Percentiles rank a stretch among this genome's conserved stretches.
phyloP scores from a whole-genome alignment of 495 filamentous ascomycete species.

The Astrothelium macrocarpum region DNA sequence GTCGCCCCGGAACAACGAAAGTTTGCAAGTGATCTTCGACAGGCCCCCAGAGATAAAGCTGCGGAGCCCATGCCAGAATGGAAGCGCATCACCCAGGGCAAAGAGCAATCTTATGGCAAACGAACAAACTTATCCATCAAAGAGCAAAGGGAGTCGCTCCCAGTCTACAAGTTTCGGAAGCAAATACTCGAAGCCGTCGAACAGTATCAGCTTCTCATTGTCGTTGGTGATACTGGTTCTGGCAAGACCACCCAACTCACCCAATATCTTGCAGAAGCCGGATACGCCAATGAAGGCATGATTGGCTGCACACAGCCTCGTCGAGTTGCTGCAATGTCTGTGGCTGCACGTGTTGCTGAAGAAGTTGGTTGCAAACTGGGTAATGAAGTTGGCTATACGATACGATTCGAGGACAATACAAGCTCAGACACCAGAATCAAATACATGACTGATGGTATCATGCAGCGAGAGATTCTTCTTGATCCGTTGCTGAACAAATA shows the following conservation, averaged over 20 bases:
- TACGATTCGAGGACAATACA: conserved; percentile 94
- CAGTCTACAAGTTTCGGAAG: conserved; percentile 82
- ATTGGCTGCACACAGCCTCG: conserved; percentile 97
- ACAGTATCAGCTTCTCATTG: conserved; percentile 86
- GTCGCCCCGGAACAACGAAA: conserved; percentile 68
- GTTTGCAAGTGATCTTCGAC: conserved; percentile 77
- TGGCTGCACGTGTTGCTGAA: conserved; percentile 92
- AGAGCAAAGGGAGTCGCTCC: conserved; percentile 82
- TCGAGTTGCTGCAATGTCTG: conserved; percentile 93
- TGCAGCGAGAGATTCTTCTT: conserved; percentile 86
- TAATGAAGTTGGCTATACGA: conserved; percentile 91
- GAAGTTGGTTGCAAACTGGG: conserved; percentile 90
- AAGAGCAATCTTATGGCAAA: conserved; percentile 74
- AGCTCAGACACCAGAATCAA: conserved; percentile 88
- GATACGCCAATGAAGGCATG: conserved; percentile 79
- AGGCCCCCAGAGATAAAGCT: conserved; percentile 43
- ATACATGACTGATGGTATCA: conserved; percentile 99
- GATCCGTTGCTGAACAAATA: conserved; percentile 83
- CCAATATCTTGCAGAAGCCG: conserved; percentile 87
- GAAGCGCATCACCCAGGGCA: conserved; percentile 76
- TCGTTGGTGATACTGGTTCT: conserved; percentile 94
- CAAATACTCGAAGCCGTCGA: conserved; percentile 80
- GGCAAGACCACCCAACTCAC: conserved; percentile 97
- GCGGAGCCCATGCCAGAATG: conserved; percentile 73
- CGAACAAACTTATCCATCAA: conserved; percentile 89